A percentile compares a stretch with the other conserved stretches of the same genome.
These are phyloP conservation scores for Starmerella sp. DNA, from an alignment of 805 yeast genomes.

Conservation along the genomic window DNA sequence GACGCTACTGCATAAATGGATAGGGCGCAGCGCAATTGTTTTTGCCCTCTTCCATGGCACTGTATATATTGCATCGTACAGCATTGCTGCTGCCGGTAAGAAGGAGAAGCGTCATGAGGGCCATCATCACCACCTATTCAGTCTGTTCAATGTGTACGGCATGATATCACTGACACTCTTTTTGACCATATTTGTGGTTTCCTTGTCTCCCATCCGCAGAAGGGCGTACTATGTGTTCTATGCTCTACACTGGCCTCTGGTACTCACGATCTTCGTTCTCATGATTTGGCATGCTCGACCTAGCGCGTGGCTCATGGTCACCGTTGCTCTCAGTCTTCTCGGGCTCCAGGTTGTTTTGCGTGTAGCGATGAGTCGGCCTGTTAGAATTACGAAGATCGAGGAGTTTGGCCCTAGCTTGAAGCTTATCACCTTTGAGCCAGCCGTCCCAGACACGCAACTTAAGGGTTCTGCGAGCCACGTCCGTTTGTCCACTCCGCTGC, in stretches of 20 bases:
- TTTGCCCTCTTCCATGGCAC: constrained; percentile 56
- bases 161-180: constrained; percentile 42
- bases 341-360: constrained; percentile 48
- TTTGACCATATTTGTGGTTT: constrained; percentile 51
- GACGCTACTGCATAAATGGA: constrained; percentile 82
- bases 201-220: constrained; percentile 57
- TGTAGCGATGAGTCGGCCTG: constrained; percentile 23
- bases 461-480: constrained; percentile 40
- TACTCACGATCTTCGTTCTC: constrained; percentile 55
- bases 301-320: constrained; percentile 46
- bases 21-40: constrained; percentile 64
- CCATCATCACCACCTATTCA: constrained; percentile 9
- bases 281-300: constrained; percentile 77
- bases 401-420: constrained; percentile 36
- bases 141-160: constrained; percentile 50
- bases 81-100: background rate
- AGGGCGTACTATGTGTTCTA: constrained; percentile 54
- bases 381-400: constrained; percentile 22
- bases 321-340: constrained; percentile 42
- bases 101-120: constrained; percentile 16
- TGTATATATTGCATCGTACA: constrained; percentile 34
- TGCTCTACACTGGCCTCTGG: constrained; percentile 56
- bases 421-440: constrained; percentile 35
- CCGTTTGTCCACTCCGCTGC: constrained; percentile 25
- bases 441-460: constrained; percentile 21